Evolutionary conservation across 2,329 filamentous ascomycete genomes (phyloP).

Genomic region (Ceratocystis cacaofunesta): DNA sequence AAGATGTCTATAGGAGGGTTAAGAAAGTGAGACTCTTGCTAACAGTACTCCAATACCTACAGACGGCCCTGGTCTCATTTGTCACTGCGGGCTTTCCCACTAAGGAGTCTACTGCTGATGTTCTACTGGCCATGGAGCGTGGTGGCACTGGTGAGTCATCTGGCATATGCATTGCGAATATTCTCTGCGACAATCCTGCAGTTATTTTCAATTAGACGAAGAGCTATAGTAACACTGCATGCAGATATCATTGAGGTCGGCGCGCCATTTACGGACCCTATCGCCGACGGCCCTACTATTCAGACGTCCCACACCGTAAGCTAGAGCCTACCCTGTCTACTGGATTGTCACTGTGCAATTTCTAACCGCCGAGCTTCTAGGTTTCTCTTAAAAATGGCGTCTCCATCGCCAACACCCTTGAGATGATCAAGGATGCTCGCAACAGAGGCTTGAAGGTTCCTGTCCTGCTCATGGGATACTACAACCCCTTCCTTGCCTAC

Average conservation of each 20-base stretch:
- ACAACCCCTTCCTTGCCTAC: slow-evolving; percentile 88
- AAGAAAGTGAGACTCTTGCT: neutral
- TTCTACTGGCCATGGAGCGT: slow-evolving; percentile 78
- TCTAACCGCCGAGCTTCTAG: slow-evolving; percentile 19
- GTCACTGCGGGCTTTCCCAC: slow-evolving; percentile 88
- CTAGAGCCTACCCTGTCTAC: slow-evolving; percentile 18
- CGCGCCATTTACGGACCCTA: slow-evolving; percentile 93
- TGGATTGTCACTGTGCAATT: slow-evolving; percentile 14
- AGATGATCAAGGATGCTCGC: slow-evolving; percentile 72
- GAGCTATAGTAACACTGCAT: neutral
- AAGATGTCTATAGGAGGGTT: neutral
- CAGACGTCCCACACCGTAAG: slow-evolving; percentile 73
- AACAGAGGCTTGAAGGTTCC: slow-evolving; percentile 63
- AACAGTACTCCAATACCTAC: slow-evolving; percentile 17
- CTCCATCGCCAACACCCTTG: slow-evolving; percentile 61
- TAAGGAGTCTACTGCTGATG: slow-evolving; percentile 64
- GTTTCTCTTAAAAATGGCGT: slow-evolving; percentile 77
- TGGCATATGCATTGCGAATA: slow-evolving; percentile 38
- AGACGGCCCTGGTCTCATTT: slow-evolving; percentile 85
- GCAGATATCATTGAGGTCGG: slow-evolving; percentile 84
- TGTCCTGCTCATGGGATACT: slow-evolving; percentile 95
- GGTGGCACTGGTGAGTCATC: slow-evolving; percentile 49
- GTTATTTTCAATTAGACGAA: neutral
- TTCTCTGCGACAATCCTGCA: neutral
- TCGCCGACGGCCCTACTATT: slow-evolving; percentile 93